Evolutionary conservation across 495 filamentous ascomycete genomes (phyloP).

Genomic region (Penicillium waksmanii): DNA sequence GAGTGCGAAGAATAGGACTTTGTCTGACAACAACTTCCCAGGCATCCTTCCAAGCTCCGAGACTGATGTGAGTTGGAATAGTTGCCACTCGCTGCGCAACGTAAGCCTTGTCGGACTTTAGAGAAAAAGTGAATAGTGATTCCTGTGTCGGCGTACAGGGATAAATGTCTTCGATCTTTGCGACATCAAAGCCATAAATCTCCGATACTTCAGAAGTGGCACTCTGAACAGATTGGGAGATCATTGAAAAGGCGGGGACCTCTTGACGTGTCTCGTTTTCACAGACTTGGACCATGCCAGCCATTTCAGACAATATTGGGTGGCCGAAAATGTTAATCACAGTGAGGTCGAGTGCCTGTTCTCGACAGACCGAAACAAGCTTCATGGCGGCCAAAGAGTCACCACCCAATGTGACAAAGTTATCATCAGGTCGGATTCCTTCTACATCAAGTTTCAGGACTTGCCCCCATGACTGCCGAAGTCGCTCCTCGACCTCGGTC

Average conservation of each 20-base stretch:
- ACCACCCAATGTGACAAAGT: constrained; percentile 65
- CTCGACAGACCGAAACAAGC: constrained; percentile 42
- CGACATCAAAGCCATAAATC: constrained; percentile 32
- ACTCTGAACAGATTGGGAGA: constrained; percentile 34
- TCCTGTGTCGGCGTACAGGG: constrained; percentile 69
- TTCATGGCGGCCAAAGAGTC: constrained; percentile 66
- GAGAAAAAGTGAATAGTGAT: constrained; percentile 62
- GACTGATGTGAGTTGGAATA: constrained; percentile 39
- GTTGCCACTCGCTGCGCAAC: constrained; percentile 55
- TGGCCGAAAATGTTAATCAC: constrained; percentile 50
- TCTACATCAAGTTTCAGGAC: constrained; percentile 41
- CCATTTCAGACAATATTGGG: constrained; percentile 51
- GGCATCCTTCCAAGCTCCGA: constrained; percentile 49
- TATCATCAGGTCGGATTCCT: constrained; percentile 38
- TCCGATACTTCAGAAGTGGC: constrained; percentile 34
- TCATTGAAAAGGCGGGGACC: constrained; percentile 37
- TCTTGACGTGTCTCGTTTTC: constrained; percentile 20
- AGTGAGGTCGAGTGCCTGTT: constrained; percentile 36
- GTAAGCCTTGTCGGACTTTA: constrained; percentile 59
- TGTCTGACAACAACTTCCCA: constrained; percentile 51
- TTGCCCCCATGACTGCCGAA: constrained; percentile 47
- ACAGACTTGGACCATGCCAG: constrained; percentile 23
- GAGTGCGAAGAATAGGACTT: constrained; percentile 60
- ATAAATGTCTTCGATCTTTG: constrained; percentile 54
- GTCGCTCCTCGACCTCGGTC: constrained; percentile 39